Percentiles rank a stretch among this genome's conserved stretches.
phyloP scores from a whole-genome alignment of 495 filamentous ascomycete species.

The Aspergillus sparsus region DNA sequence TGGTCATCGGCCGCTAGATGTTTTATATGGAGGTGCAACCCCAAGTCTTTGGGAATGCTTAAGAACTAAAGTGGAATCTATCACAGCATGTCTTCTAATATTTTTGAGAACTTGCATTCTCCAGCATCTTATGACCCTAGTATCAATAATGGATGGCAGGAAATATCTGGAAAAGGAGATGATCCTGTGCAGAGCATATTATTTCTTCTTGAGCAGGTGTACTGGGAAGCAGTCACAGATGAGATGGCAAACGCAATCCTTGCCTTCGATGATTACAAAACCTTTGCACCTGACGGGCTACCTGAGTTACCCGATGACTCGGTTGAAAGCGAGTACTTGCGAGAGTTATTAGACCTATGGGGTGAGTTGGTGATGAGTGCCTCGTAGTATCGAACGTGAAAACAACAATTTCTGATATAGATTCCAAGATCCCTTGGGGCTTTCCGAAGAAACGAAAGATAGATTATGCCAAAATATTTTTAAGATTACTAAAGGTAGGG shows the following conservation, averaged over 20 bases:
- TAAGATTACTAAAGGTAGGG: constrained; percentile 10
- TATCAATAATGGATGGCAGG: constrained; percentile 12
- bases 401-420: neutral
- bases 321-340: constrained; percentile 11
- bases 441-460: constrained; percentile 8
- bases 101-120: constrained; percentile 10
- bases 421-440: constrained; percentile 5
- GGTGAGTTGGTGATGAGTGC: neutral
- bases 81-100: constrained; percentile 9
- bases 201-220: neutral
- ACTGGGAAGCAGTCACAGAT: constrained; percentile 13
- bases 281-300: constrained; percentile 9
- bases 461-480: neutral
- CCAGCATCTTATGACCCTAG: constrained; percentile 10
- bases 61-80: neutral
- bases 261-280: constrained; percentile 15
- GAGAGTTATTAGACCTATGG: constrained; percentile 14
- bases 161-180: constrained; percentile 5
- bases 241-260: constrained; percentile 16
- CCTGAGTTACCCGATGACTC: constrained; percentile 5
- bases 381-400: too few species aligned
- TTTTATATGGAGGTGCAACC: constrained; percentile 1
- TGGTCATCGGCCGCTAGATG: neutral
- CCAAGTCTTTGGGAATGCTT: neutral
- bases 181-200: neutral